Evolutionary conservation across 768 basidiomycete species (phyloP).

Genomic region (Imleria badia): DNA sequence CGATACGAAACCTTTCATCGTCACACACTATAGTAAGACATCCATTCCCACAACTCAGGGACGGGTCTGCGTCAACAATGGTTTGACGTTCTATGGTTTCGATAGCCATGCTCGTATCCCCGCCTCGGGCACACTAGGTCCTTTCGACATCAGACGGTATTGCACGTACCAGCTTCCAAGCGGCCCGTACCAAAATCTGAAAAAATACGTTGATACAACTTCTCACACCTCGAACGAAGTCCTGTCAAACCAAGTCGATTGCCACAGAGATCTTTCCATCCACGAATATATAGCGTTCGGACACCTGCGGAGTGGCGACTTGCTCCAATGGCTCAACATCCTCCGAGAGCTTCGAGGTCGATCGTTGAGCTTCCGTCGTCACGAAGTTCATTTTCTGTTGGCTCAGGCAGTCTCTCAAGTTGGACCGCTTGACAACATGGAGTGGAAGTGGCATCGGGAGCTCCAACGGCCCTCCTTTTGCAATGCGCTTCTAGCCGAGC

Average conservation of each 20-base stretch:
- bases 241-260: constrained; percentile 41
- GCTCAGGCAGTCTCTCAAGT: constrained; percentile 46
- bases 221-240: constrained; percentile 43
- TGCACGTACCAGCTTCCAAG: constrained; percentile 36
- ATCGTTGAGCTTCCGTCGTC: constrained; percentile 37
- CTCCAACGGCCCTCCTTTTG: constrained; percentile 35
- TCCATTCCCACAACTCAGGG: constrained; percentile 13
- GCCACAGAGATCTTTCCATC: constrained; percentile 39
- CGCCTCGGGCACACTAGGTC: constrained; percentile 13
- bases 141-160: constrained; percentile 10
- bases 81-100: constrained; percentile 32
- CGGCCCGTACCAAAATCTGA: constrained; percentile 36
- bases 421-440: constrained; percentile 27
- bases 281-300: constrained; percentile 50
- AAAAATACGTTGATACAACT: constrained; percentile 36
- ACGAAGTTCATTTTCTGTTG: constrained; percentile 43
- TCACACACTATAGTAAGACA: constrained; percentile 10
- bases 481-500: constrained; percentile 36
- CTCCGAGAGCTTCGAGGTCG: constrained; percentile 42
- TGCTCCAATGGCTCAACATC: constrained; percentile 53
- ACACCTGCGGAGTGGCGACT: constrained; percentile 43
- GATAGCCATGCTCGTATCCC: constrained; percentile 21
- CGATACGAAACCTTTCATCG: constrained; percentile 16
- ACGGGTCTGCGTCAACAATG: constrained; percentile 35
- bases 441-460: constrained; percentile 42